These are phyloP conservation scores for Papiliotrema flavescens DNA, from an alignment of 1,284 basidiomycete species.

Conservation along the genomic window DNA sequence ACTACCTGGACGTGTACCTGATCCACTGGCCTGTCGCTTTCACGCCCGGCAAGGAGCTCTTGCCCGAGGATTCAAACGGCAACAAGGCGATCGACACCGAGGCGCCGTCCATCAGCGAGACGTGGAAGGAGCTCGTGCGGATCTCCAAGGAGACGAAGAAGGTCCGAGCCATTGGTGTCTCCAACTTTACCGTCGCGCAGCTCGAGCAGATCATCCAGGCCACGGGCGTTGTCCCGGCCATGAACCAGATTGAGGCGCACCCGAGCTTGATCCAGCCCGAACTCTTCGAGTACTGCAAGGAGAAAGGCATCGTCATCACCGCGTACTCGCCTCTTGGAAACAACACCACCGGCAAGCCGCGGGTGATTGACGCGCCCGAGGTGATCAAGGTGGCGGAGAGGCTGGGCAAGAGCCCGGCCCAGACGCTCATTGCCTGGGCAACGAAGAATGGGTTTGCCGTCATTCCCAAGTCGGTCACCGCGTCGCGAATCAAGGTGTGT, in stretches of 20 bases:
- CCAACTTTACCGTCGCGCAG: conserved; percentile 70
- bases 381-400: conserved; percentile 61
- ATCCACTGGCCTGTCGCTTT: conserved; percentile 87
- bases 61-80: conserved; percentile 15
- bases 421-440: conserved; percentile 70
- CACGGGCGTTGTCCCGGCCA: conserved; percentile 71
- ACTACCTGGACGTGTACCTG: conserved; percentile 78
- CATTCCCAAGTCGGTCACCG: conserved; percentile 66
- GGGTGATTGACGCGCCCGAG: conserved; percentile 45
- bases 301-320: conserved; percentile 72
- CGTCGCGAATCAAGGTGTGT: conserved; percentile 49
- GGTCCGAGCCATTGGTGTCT: conserved; percentile 55
- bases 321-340: conserved; percentile 84
- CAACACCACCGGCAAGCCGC: conserved; percentile 40
- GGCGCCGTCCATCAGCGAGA: conserved; percentile 26
- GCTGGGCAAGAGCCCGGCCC: conserved; percentile 60
- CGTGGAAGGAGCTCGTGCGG: conserved; percentile 46
- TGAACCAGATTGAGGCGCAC: conserved; percentile 82
- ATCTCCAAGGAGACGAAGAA: conserved; percentile 41
- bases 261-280: conserved; percentile 53
- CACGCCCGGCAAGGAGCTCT: conserved; percentile 55
- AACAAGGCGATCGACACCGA: conserved; percentile 25
- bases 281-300: conserved; percentile 52
- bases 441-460: conserved; percentile 62
- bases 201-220: conserved; percentile 67